Evolutionary conservation across 2,329 filamentous ascomycete species (phyloP).

Genomic region (Fusarium nematophilum): DNA sequence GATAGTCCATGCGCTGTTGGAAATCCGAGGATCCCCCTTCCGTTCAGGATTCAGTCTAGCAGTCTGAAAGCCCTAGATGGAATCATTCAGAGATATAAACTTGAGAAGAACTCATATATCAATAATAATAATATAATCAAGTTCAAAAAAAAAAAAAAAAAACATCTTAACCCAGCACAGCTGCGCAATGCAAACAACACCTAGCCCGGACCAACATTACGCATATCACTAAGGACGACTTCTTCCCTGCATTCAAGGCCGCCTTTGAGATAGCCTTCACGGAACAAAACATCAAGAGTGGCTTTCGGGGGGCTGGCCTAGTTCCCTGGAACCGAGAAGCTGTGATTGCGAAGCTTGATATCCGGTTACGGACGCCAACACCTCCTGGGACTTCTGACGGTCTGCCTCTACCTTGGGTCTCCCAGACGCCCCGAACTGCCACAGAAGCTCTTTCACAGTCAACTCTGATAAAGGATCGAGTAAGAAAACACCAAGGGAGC

Average conservation of each 20-base stretch:
- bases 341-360: constrained; percentile 7
- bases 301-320: not conserved
- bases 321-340: constrained; percentile 6
- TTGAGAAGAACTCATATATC: no score
- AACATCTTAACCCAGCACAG: no score
- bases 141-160: no score
- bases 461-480: constrained; percentile 6
- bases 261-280: constrained; percentile 5
- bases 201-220: constrained; percentile 1
- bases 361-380: constrained; percentile 9
- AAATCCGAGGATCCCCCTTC: constrained; percentile 6
- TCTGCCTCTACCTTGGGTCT: constrained; percentile 3
- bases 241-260: constrained; percentile 9
- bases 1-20: constrained; percentile 8
- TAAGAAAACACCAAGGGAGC: constrained; percentile 6
- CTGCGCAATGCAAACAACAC: no score
- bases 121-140: no score
- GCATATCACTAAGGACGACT: constrained; percentile 10
- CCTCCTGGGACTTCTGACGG: not conserved
- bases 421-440: constrained; percentile 6
- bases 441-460: constrained; percentile 11
- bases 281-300: not conserved
- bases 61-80: constrained; percentile 14
- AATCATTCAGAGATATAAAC: constrained; percentile 14
- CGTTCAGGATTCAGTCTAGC: constrained; percentile 3